Percentiles rank a stretch among this genome's conserved stretches.
Evolutionary conservation across 345 rosid genomes (phyloP).

Genomic region (Sonneratia alba): DNA sequence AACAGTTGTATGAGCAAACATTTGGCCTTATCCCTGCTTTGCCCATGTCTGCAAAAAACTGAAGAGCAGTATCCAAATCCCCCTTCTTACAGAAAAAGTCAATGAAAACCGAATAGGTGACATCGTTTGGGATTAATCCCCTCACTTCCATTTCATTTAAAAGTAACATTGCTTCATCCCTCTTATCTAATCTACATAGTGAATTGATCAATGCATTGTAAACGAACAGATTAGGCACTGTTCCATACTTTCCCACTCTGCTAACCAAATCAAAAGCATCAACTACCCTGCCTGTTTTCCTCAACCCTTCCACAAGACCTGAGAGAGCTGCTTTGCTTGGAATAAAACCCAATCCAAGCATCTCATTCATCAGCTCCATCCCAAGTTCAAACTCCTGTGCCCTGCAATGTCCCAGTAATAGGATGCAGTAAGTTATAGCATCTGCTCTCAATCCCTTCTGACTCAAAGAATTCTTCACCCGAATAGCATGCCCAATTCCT

Average conservation of each 20-base stretch:
- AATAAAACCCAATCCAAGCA: slow-evolving; percentile 44
- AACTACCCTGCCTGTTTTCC: slow-evolving; percentile 44
- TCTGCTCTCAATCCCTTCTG: slow-evolving; percentile 41
- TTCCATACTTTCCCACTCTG: slow-evolving; percentile 36
- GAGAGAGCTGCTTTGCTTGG: slow-evolving; percentile 73
- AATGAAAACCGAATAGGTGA: slow-evolving; percentile 65
- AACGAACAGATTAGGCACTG: slow-evolving; percentile 52
- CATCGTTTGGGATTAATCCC: slow-evolving; percentile 40
- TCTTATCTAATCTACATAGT: slow-evolving; percentile 50
- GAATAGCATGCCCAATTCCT: slow-evolving; percentile 57
- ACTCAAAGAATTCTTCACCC: slow-evolving; percentile 44
- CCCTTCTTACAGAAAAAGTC: slow-evolving; percentile 79
- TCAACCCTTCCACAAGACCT: slow-evolving; percentile 56
- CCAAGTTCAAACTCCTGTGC: slow-evolving; percentile 49
- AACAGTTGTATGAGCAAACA: slow-evolving; percentile 69
- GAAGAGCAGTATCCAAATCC: slow-evolving; percentile 42
- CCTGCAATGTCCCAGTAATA: slow-evolving; percentile 66
- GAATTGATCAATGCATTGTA: slow-evolving; percentile 70
- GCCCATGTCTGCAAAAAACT: slow-evolving; percentile 45
- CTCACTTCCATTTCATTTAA: slow-evolving; percentile 43
- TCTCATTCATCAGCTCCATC: slow-evolving; percentile 47
- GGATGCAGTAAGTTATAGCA: slow-evolving; percentile 59
- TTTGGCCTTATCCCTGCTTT: slow-evolving; percentile 37
- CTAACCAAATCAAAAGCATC: slow-evolving; percentile 53
- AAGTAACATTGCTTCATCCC: slow-evolving; percentile 56